Percentiles rank a stretch among this genome's conserved stretches.
These are phyloP conservation scores for Phalaenopsis aphrodite DNA, from an alignment of 106 monocot species.

Conservation along the genomic window DNA sequence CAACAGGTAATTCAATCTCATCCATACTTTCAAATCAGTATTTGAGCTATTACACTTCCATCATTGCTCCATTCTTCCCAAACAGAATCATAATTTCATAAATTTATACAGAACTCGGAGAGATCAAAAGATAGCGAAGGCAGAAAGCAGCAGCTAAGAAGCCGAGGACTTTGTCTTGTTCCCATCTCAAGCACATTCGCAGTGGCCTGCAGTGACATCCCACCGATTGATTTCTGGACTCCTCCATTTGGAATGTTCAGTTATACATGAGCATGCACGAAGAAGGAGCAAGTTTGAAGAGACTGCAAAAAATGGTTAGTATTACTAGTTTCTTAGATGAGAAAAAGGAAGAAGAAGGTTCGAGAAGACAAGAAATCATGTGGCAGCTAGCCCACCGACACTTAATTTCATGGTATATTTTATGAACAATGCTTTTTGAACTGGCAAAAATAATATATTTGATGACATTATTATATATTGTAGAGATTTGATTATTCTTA, in stretches of 20 bases:
- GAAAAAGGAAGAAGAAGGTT: too few relatives aligned
- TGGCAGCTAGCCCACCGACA: too few relatives aligned
- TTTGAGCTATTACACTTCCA: background rate
- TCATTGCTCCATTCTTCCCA: background rate
- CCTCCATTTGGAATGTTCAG: background rate
- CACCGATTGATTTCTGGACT: slow-evolving; percentile 2
- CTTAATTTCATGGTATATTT: too few relatives aligned
- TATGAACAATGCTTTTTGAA: too few relatives aligned
- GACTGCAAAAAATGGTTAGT: background rate
- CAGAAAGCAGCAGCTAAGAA: slow-evolving; percentile 58
- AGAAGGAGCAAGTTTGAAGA: background rate
- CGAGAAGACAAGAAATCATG: too few relatives aligned
- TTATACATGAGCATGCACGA: background rate
- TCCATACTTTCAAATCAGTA: background rate
- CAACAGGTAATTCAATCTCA: slow-evolving; percentile 1
- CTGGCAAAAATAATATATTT: too few relatives aligned
- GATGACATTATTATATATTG: too few relatives aligned
- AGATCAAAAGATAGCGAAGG: slow-evolving; percentile 23
- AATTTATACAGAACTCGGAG: background rate
- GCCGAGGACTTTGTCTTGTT: slow-evolving; percentile 75
- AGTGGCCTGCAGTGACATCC: slow-evolving; percentile 5
- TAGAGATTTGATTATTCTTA: too few relatives aligned
- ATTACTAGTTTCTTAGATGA: too few relatives aligned
- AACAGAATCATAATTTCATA: background rate
- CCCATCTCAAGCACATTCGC: slow-evolving; percentile 59